phyloP scores from a whole-genome alignment of 192 early-diverging fungal genomes.

The Coemansia sp. region DNA sequence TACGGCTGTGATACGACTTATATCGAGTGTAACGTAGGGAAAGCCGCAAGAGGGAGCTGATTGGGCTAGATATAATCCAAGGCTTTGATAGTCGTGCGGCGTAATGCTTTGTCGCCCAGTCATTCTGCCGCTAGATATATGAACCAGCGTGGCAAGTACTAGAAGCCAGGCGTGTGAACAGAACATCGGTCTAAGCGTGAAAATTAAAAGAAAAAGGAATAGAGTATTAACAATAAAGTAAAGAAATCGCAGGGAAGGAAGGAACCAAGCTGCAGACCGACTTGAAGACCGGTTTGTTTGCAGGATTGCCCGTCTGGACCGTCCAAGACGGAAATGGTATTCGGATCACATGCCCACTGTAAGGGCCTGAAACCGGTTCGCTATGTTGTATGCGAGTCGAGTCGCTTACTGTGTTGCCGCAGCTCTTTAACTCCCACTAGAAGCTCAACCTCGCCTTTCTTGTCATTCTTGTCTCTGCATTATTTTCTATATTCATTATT shows the following conservation, averaged over 20 bases:
- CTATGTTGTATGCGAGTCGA: not conserved
- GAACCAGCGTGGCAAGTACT: not conserved
- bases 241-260: not conserved
- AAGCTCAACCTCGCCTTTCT: not conserved
- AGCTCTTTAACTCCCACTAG: not conserved
- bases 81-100: conserved; percentile 54
- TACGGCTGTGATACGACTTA: conserved; percentile 59
- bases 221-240: not conserved
- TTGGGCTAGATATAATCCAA: conserved; percentile 44
- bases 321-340: not conserved
- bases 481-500: not conserved
- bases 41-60: conserved; percentile 60
- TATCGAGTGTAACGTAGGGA: conserved; percentile 55
- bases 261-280: not conserved
- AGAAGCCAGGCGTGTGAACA: not conserved
- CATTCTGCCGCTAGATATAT: conserved; percentile 16
- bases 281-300: not conserved
- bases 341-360: not conserved
- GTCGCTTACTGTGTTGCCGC: not conserved
- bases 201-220: not conserved
- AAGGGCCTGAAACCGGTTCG: not conserved
- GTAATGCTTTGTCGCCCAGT: conserved; percentile 50
- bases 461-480: not conserved
- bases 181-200: not conserved
- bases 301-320: not conserved